A percentile compares a stretch with the other conserved stretches of the same genome.
Evolutionary conservation across 2,329 filamentous ascomycete species (phyloP).

Genomic region (Blastomyces parvus): DNA sequence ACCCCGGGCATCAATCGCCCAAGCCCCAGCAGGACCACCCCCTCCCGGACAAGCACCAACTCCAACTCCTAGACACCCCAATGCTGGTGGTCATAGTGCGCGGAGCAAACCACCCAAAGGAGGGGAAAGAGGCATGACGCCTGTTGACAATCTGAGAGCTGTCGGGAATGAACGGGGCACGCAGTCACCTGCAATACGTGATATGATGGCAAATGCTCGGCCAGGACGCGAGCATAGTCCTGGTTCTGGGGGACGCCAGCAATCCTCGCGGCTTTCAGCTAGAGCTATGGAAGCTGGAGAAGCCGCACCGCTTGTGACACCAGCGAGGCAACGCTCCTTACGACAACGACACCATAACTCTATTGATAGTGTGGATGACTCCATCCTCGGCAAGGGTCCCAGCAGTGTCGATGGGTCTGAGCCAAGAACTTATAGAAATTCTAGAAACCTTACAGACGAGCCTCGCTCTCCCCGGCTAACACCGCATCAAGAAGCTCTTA

Average conservation of each 20-base stretch:
- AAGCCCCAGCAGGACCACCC: slow-evolving; percentile 54
- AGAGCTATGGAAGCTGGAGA: slow-evolving; percentile 40
- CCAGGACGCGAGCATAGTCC: slow-evolving; percentile 40
- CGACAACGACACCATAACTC: slow-evolving; percentile 56
- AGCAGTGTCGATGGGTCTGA: slow-evolving; percentile 35
- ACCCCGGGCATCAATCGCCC: slow-evolving; percentile 50
- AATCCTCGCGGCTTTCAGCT: slow-evolving; percentile 24
- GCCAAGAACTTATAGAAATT: slow-evolving; percentile 31
- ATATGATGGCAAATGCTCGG: slow-evolving; percentile 31
- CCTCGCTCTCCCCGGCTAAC: slow-evolving; percentile 38
- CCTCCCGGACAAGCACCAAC: slow-evolving; percentile 55
- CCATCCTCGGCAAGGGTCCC: slow-evolving; percentile 34
- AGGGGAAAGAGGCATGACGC: slow-evolving; percentile 37
- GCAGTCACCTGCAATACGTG: slow-evolving; percentile 39
- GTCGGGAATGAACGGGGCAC: slow-evolving; percentile 40
- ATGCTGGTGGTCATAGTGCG: slow-evolving; percentile 25
- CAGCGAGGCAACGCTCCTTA: slow-evolving; percentile 42
- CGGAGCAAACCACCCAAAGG: slow-evolving; percentile 43
- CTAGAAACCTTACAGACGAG: slow-evolving; percentile 34
- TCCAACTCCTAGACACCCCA: slow-evolving; percentile 47
- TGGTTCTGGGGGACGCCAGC: slow-evolving; percentile 51
- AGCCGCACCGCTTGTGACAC: slow-evolving; percentile 36
- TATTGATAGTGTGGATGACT: slow-evolving; percentile 58
- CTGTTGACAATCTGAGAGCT: slow-evolving; percentile 35
- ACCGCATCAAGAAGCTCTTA: slow-evolving; percentile 50